Evolutionary conservation across 2,329 filamentous ascomycete species (phyloP), one percentile per base, ranked within the genome.

Genomic region (Neofusicoccum laricinum): DNA sequence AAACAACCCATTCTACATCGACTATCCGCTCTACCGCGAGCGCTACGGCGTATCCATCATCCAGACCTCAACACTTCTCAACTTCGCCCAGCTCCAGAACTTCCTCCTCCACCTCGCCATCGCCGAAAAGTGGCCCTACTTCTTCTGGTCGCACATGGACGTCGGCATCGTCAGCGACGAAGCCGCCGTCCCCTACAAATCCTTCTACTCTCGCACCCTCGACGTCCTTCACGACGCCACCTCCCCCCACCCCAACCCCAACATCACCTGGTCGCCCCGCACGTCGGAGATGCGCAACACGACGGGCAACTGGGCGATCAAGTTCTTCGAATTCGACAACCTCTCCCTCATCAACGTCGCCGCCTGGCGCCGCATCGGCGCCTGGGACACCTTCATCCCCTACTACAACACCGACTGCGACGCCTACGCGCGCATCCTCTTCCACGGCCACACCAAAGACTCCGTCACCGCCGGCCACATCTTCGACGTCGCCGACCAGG

Each of bases 61-160:
- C 4, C 77, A 78, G 57, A 82, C 83, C 0, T 83, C 84, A 0
- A 83, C 82, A 2, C 75, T 86, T 5, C 75, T 86, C 59, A 82
- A 72, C 53, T 86, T 86, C 68, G 78, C 84, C 1, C 84, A 87
- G 70, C 74, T 85, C 38, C 83, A 86, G 64, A 86, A 86, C 67
- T 84, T 81, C 71, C 84, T 79, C 69, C 73, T 85, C 19, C 77
- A 76, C 58, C 75, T 81, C 2, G 79, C 82, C 0, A 77, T 83
- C 57, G 70, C 77, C 43, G 69, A 78, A 11, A 67, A 76, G 4
- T 85, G 81, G 78, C 73, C 75, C 0, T 78, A 81, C 68, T 86
- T 84, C 71, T 86, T 84, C 70, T 86, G 83, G 82, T 79, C 76
- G n/a, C 84, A 86, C 70, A 84, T 84, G 80, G 84, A 86, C 67